phyloP scores from a whole-genome alignment of 805 yeast genomes.

The Starmerella bombi region DNA sequence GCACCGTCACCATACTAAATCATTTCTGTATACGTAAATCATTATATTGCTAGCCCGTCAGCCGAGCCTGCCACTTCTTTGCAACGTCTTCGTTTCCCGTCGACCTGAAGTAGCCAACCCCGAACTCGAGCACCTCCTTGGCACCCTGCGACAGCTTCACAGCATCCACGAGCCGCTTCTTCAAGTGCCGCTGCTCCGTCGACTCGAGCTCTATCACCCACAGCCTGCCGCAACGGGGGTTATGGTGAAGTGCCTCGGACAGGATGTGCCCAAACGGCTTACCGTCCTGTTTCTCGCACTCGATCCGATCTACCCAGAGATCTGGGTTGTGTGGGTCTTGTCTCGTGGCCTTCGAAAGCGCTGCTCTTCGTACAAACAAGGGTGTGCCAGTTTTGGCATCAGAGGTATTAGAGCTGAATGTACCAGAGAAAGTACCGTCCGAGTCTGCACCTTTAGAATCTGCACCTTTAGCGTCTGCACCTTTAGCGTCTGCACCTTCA shows the following conservation, averaged over 20 bases:
- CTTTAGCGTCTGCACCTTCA: too few relatives aligned
- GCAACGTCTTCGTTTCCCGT: background rate
- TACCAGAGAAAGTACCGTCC: background rate
- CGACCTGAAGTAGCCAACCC: slow-evolving; percentile 34
- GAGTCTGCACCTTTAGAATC: background rate
- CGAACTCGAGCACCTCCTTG: slow-evolving; percentile 42
- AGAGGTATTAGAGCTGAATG: too few relatives aligned
- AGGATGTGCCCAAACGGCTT: slow-evolving; percentile 28
- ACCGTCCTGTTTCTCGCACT: slow-evolving; percentile 1
- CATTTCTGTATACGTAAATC: background rate
- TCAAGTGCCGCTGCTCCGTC: slow-evolving; percentile 36
- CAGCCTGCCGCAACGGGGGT: slow-evolving; percentile 45
- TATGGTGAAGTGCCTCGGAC: slow-evolving; percentile 43
- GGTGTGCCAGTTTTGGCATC: too few relatives aligned
- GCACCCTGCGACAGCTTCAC: slow-evolving; percentile 51
- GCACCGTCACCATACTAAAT: too few relatives aligned
- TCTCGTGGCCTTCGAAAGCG: slow-evolving; percentile 6
- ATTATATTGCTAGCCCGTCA: background rate
- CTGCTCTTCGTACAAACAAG: slow-evolving; percentile 8
- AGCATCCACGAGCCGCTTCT: slow-evolving; percentile 55
- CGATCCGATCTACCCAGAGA: slow-evolving; percentile 12
- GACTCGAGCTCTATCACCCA: slow-evolving; percentile 51
- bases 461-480: background rate
- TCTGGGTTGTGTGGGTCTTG: slow-evolving; percentile 4
- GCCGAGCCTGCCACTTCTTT: background rate